These are phyloP conservation scores for Akanthomyces muscarius DNA, from an alignment of 2,329 filamentous ascomycete genomes.

Conservation along the genomic window DNA sequence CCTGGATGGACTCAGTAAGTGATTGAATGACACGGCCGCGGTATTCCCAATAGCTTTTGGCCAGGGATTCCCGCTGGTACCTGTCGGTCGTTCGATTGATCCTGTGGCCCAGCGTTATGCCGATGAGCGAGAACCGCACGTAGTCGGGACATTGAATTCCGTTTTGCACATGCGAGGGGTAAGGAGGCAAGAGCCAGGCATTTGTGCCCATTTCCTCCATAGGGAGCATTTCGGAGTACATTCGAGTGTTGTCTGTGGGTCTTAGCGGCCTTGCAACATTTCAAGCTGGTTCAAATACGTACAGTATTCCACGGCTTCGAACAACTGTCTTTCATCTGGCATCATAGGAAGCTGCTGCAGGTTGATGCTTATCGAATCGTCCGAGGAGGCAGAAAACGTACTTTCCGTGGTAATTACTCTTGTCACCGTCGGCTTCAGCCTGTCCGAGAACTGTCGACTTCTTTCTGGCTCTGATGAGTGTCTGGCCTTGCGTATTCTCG, in stretches of 20 bases:
- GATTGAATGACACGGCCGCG: no score
- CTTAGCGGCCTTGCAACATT: neutral
- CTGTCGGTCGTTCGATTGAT: neutral
- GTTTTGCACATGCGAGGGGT: neutral
- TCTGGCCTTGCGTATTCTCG: no score
- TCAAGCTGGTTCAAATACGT: neutral
- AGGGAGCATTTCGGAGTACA: neutral
- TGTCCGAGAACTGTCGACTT: no score
- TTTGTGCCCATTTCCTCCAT: neutral
- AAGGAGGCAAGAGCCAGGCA: neutral
- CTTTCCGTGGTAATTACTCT: no score
- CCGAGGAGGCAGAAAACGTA: no score
- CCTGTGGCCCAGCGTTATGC: neutral
- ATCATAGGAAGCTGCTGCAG: no score
- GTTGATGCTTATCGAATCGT: no score
- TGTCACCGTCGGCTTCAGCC: no score
- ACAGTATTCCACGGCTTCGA: neutral
- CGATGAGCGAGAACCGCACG: neutral
- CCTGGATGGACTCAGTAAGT: no score
- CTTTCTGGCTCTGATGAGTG: no score
- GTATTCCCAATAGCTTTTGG: neutral
- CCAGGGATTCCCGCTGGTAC: neutral
- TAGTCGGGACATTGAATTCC: neutral
- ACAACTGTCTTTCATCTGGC: neutral
- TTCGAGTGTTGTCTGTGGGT: neutral